Evolutionary conservation across 768 basidiomycete species (phyloP).

Genomic region (Pleurotus sapidus): DNA sequence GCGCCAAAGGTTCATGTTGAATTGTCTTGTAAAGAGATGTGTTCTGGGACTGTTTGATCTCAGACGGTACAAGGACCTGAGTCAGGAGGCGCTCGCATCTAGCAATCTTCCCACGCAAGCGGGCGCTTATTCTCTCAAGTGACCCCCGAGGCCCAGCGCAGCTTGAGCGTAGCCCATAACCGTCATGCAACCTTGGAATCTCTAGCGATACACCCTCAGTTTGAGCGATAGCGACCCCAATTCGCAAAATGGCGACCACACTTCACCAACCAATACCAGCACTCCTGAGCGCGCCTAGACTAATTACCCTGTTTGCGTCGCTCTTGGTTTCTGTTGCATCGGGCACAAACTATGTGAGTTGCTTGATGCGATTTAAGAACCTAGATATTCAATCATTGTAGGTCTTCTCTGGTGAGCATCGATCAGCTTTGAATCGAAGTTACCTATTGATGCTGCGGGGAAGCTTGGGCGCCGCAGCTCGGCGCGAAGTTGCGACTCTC

Average conservation of each 20-base stretch:
- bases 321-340: constrained; percentile 58
- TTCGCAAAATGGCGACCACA: neutral
- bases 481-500: constrained; percentile 70
- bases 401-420: constrained; percentile 41
- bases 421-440: neutral
- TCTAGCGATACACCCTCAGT: too few relatives aligned
- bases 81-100: too few relatives aligned
- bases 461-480: constrained; percentile 87
- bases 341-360: constrained; percentile 74
- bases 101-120: too few relatives aligned
- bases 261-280: constrained; percentile 14
- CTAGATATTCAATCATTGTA: constrained; percentile 12
- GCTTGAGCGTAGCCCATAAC: too few relatives aligned
- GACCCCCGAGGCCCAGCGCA: too few relatives aligned
- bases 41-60: too few relatives aligned
- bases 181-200: too few relatives aligned
- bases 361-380: constrained; percentile 1
- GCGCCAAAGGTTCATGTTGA: constrained; percentile 4
- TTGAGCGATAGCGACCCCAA: too few relatives aligned
- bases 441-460: neutral
- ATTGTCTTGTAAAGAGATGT: neutral
- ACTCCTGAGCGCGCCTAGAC: constrained; percentile 35
- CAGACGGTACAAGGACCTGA: too few relatives aligned
- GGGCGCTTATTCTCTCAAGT: too few relatives aligned
- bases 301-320: constrained; percentile 52